A percentile compares a stretch with the other conserved stretches of the same genome.
phyloP scores from a whole-genome alignment of 495 filamentous ascomycete genomes.

The Aspergillus haitiensis region DNA sequence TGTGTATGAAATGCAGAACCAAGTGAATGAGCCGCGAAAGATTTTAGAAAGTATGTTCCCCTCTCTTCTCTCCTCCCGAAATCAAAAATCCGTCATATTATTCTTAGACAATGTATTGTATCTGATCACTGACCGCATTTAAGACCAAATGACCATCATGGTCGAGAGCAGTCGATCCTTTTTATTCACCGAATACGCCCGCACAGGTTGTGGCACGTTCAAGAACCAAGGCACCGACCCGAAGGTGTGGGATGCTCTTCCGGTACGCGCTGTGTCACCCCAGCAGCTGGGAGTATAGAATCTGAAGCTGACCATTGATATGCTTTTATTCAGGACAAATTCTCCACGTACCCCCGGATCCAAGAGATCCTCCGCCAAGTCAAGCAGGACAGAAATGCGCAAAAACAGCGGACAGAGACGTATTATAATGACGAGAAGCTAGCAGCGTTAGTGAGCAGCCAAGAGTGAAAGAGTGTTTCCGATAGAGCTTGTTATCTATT shows the following conservation, averaged over 20 bases:
- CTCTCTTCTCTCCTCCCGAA: not conserved
- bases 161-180: constrained; percentile 44
- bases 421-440: constrained; percentile 35
- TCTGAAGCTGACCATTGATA: not conserved
- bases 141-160: constrained; percentile 41
- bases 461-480: too few relatives aligned
- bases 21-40: constrained; percentile 41
- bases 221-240: constrained; percentile 42
- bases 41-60: constrained; percentile 36
- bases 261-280: constrained; percentile 20
- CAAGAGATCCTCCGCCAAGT: constrained; percentile 34
- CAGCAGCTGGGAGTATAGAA: not conserved
- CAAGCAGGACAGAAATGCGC: constrained; percentile 36
- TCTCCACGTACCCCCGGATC: constrained; percentile 40
- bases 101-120: not conserved
- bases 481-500: too few relatives aligned
- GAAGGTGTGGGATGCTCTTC: constrained; percentile 43
- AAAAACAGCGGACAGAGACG: constrained; percentile 26
- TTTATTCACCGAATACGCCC: constrained; percentile 44
- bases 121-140: not conserved
- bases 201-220: constrained; percentile 36
- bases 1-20: constrained; percentile 40
- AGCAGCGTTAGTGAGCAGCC: constrained; percentile 18
- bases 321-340: constrained; percentile 31
- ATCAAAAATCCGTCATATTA: not conserved